Percentiles rank a stretch among this genome's conserved stretches.
Conservation (phyloP, 2,329 filamentous ascomycete species). For the Penicillium sp. region DNA sequence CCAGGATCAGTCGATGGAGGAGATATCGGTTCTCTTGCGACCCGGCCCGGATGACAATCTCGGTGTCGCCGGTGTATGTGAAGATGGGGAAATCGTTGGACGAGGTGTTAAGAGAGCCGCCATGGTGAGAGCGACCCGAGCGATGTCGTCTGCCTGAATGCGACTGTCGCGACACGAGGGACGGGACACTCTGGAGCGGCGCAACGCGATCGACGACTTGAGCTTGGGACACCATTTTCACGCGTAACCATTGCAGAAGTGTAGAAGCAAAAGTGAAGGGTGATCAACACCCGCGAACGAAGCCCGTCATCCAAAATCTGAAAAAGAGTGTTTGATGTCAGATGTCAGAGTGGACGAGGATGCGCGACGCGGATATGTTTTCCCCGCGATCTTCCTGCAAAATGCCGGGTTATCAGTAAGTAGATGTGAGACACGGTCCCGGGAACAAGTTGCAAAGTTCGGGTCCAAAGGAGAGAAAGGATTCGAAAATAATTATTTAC, state of each 20-base stretch:
- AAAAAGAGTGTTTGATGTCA: not conserved
- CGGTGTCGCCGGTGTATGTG: constrained; percentile 83
- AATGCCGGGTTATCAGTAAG: not conserved
- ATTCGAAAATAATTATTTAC: not conserved
- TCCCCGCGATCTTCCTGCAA: not conserved
- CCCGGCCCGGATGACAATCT: constrained; percentile 70
- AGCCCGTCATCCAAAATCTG: constrained; percentile 9
- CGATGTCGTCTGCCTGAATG: constrained; percentile 61
- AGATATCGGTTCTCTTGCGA: constrained; percentile 75
- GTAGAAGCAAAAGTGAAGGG: constrained; percentile 1
- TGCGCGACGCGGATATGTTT: not conserved
- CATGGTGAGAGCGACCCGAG: constrained; percentile 75
- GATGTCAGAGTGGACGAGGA: not conserved
- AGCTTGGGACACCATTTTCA: constrained; percentile 40
- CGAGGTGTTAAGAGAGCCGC: constrained; percentile 61
- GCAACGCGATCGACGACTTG: constrained; percentile 50
- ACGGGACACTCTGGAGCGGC: constrained; percentile 55
- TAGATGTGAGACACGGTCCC: not conserved
- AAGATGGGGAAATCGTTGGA: constrained; percentile 94
- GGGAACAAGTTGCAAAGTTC: not conserved
- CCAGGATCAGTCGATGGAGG: constrained; percentile 78
- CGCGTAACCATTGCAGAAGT: constrained; percentile 4
- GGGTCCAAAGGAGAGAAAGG: not conserved
- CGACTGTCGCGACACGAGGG: constrained; percentile 60
- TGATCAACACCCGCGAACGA: constrained; percentile 16